Conservation (phyloP, 176 grass and related monocot species). For the Eragrostis nindensis region DNA sequence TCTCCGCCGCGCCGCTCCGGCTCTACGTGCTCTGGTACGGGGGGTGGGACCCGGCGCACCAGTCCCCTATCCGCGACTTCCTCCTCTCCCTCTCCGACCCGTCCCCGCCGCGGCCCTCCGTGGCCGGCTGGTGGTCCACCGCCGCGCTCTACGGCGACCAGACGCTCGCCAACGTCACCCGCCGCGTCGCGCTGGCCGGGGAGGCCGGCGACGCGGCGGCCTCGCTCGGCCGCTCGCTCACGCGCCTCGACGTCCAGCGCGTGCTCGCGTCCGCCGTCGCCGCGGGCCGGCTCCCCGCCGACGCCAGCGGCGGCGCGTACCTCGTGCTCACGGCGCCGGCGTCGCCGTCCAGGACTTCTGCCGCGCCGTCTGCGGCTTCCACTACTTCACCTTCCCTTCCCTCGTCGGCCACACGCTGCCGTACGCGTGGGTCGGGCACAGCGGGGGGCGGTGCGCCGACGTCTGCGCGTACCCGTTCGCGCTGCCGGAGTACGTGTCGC, state of each 20-base stretch:
- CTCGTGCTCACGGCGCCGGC: constrained; percentile 69
- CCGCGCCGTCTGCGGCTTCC: constrained; percentile 73
- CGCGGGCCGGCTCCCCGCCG: constrained; percentile 48
- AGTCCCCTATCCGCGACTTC: constrained; percentile 64
- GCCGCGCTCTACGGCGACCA: constrained; percentile 71
- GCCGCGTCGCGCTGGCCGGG: constrained; percentile 42
- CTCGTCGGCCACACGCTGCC: constrained; percentile 76
- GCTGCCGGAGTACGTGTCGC: constrained; percentile 48
- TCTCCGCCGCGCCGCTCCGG: constrained; percentile 62
- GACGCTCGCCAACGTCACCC: constrained; percentile 66
- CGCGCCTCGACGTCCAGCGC: constrained; percentile 68
- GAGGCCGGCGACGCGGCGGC: constrained; percentile 47
- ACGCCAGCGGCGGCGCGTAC: constrained; percentile 59
- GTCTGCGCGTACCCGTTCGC: constrained; percentile 77
- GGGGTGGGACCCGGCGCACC: constrained; percentile 51
- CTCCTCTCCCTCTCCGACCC: constrained; percentile 68
- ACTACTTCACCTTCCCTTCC: constrained; percentile 85
- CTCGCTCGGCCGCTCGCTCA: constrained; percentile 51
- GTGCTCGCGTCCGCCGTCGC: constrained; percentile 64
- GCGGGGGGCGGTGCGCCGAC: constrained; percentile 59
- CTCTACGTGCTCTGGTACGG: constrained; percentile 81
- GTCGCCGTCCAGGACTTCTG: constrained; percentile 73
- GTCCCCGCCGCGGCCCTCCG: constrained; percentile 45
- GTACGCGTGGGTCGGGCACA: constrained; percentile 76
- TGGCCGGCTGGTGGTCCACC: constrained; percentile 67